Base-by-base conservation (phyloP, 1,284 basidiomycete genomes). In the Microbotryomycetes sp. region DNA sequence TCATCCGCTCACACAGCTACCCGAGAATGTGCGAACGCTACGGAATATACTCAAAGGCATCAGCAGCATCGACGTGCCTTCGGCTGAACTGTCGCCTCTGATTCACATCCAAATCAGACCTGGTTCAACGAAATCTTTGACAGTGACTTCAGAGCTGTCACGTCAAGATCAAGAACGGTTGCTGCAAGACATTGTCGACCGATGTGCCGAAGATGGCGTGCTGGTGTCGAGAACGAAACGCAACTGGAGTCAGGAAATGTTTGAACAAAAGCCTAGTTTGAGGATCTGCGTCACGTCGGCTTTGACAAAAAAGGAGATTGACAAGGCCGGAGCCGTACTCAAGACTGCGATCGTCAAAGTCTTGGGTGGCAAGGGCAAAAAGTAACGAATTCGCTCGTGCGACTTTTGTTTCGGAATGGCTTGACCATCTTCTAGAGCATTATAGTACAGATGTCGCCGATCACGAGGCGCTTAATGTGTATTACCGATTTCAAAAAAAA, bases 131-230 rank as follows among this genome's bases (percentile, higher is more conserved):
- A 50, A 64, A 16, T 35, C 57, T 15, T n/a, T 45, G 9, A 67
- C 52, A 65, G 76, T 75, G 18, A 81, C 80, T 11, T 79, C 75
- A 62, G 76, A 78, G 29, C 45, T 52, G 21, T 83, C 81, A 72
- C 78, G 85, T 52, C 83, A 84, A 46, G 78, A 77, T 23, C 91
- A 97, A 75, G 91, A 94, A 73, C 76, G 78, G 23, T 61, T 89
- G 28, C 73, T 96, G 66, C 91, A 96, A 75, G 89, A 91, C 54
- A 82, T 96, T 26, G 89, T 93, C 11, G 91, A 94, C 60, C n/a
- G 62, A 21, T 68, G 66, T 45, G 65, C 61, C 5, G 64, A 65
- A 58, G 68, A 88, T 69, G 89, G 89, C 28, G 85, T 96, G 54
- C 78, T 94, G 71, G 77, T 93, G 67, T 91, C 88, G 1, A 81